Conservation (phyloP, 208 protist species). For the Lotmaria passim region DNA sequence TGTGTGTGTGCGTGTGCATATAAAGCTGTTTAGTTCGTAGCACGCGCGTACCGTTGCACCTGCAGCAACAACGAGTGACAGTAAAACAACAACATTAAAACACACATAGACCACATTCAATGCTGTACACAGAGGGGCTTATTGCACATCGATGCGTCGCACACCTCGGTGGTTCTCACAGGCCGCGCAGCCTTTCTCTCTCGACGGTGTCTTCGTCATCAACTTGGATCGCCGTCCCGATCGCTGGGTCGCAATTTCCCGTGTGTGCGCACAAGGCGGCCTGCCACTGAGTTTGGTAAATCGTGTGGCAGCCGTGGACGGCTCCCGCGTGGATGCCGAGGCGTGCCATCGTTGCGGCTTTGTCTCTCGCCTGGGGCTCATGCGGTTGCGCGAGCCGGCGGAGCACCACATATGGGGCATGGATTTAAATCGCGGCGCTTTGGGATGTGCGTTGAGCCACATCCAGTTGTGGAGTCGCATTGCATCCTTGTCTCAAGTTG, state of each 20-base stretch:
- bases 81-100: background rate
- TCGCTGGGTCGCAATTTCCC: conserved; percentile 41
- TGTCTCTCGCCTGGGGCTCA: conserved; percentile 59
- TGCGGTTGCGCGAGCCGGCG: conserved; percentile 45
- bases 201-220: conserved; percentile 62
- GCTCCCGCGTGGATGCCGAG: conserved; percentile 28
- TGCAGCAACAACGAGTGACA: background rate
- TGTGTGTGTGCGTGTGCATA: too few species aligned
- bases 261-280: conserved; percentile 37
- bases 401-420: conserved; percentile 84
- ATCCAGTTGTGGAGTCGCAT: conserved; percentile 70
- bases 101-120: too few species aligned
- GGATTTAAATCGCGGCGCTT: conserved; percentile 76
- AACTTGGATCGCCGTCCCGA: conserved; percentile 78
- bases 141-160: too few species aligned
- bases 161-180: background rate
- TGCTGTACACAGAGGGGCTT: too few species aligned
- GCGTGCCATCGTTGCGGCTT: conserved; percentile 47
- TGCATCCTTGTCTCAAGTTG: conserved; percentile 34
- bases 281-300: conserved; percentile 34
- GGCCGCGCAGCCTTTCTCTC: conserved; percentile 2
- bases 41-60: background rate
- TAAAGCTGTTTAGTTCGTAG: too few species aligned
- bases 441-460: conserved; percentile 89
- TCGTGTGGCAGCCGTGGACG: conserved; percentile 70